A percentile compares a stretch with the other conserved stretches of the same genome.
Evolutionary conservation across 2,329 filamentous ascomycete genomes (phyloP).

Genomic region (Talaromyces albobiverticillius): DNA sequence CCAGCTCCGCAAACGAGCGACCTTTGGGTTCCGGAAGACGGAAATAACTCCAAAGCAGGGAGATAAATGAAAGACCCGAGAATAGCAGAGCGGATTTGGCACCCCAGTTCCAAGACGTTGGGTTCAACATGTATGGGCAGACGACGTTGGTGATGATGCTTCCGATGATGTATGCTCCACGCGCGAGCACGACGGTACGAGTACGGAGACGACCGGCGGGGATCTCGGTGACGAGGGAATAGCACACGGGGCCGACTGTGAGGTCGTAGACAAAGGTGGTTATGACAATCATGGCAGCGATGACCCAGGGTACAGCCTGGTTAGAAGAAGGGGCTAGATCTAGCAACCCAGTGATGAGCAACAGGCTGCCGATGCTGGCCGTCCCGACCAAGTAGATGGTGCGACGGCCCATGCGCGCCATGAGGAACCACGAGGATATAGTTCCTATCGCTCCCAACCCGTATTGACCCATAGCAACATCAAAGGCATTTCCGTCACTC

Average conservation of each 20-base stretch:
- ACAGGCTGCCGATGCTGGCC: constrained; percentile 28
- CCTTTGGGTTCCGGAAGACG: constrained; percentile 75
- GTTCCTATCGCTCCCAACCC: constrained; percentile 33
- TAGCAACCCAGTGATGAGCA: constrained; percentile 36
- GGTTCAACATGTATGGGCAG: constrained; percentile 91
- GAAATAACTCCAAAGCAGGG: constrained; percentile 78
- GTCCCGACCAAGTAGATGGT: constrained; percentile 31
- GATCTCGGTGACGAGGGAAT: constrained; percentile 80
- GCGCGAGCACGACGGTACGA: constrained; percentile 84
- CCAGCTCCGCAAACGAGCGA: constrained; percentile 79
- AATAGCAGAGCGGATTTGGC: constrained; percentile 88
- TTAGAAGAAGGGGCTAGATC: constrained; percentile 52
- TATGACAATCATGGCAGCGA: constrained; percentile 75
- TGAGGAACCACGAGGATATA: constrained; percentile 29
- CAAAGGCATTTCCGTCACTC: constrained; percentile 39
- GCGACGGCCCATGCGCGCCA: constrained; percentile 31
- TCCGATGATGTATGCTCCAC: constrained; percentile 76
- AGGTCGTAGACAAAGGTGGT: constrained; percentile 57
- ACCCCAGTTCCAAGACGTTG: constrained; percentile 78
- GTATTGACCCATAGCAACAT: constrained; percentile 56
- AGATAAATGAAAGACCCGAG: constrained; percentile 74
- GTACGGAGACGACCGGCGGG: constrained; percentile 79
- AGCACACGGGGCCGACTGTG: constrained; percentile 74
- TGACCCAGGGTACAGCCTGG: constrained; percentile 61
- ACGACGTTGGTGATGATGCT: constrained; percentile 77